Evolutionary conservation across 208 protist genomes (phyloP).

Genomic region (Kentomonas sorsogonicus): DNA sequence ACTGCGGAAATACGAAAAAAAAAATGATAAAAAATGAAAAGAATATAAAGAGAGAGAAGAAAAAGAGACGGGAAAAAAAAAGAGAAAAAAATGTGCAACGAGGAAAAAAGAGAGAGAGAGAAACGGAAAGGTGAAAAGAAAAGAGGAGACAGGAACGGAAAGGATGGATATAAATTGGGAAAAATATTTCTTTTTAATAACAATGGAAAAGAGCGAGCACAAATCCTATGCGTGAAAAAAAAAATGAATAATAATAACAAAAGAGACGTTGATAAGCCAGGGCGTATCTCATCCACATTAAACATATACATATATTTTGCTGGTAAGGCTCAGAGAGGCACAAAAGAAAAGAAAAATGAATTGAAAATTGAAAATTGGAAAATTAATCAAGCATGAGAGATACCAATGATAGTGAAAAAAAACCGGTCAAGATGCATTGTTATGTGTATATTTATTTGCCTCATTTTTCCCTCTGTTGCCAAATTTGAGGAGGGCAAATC

Average conservation of each 20-base stretch:
- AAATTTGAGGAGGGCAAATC: too few species aligned
- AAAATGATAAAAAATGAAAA: too few species aligned
- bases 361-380: conserved; percentile 1
- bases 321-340: conserved; percentile 1
- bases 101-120: neutral
- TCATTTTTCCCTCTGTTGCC: too few species aligned
- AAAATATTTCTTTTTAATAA: conserved; percentile 1
- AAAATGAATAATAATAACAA: conserved; percentile 9
- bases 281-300: neutral
- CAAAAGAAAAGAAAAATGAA: conserved; percentile 11
- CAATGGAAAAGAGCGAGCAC: too few species aligned
- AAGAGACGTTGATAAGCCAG: conserved; percentile 1
- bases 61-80: conserved; percentile 8
- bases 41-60: conserved; percentile 8
- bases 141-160: conserved; percentile 6
- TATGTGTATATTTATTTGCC: too few species aligned
- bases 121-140: conserved; percentile 15
- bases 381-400: neutral
- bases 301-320: neutral
- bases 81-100: conserved; percentile 7
- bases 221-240: conserved; percentile 1
- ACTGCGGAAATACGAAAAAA: too few species aligned
- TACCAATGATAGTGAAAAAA: too few species aligned
- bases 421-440: too few species aligned
- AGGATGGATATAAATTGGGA: neutral